Conservation (phyloP, 768 basidiomycete species). For the Boletus patriciae region DNA sequence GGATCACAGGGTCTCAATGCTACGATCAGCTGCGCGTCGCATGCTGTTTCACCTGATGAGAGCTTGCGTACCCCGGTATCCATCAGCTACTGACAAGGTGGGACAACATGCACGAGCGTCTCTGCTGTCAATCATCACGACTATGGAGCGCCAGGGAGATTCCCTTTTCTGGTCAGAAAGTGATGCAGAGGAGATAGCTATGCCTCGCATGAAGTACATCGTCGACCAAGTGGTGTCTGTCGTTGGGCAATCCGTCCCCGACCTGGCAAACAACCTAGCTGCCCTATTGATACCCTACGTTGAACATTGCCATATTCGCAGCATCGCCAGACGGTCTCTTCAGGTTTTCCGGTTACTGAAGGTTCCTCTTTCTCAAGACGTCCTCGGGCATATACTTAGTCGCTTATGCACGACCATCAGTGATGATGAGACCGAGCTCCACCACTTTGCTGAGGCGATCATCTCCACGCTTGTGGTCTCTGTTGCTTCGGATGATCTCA, state of each 20-base stretch:
- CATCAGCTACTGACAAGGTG: constrained; percentile 64
- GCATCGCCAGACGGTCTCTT: constrained; percentile 82
- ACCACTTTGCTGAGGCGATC: constrained; percentile 81
- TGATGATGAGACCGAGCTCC: constrained; percentile 71
- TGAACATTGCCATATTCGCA: constrained; percentile 82
- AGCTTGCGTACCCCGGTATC: constrained; percentile 77
- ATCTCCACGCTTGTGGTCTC: constrained; percentile 70
- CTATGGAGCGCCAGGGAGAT: constrained; percentile 60
- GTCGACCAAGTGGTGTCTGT: constrained; percentile 65
- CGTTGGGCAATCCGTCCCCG: constrained; percentile 66
- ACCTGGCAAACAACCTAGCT: constrained; percentile 76
- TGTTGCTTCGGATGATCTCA: constrained; percentile 54
- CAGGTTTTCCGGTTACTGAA: constrained; percentile 85
- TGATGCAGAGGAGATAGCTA: constrained; percentile 53
- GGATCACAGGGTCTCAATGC: constrained; percentile 69
- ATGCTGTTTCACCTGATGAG: constrained; percentile 85
- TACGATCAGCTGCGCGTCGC: constrained; percentile 69
- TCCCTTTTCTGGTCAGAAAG: constrained; percentile 71
- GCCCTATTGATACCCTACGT: constrained; percentile 81
- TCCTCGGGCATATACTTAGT: constrained; percentile 77
- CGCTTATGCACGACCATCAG: constrained; percentile 84
- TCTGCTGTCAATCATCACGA: constrained; percentile 50
- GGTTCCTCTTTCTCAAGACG: constrained; percentile 65
- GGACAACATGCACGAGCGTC: constrained; percentile 45
- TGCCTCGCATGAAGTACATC: constrained; percentile 67